Evolutionary conservation across 768 basidiomycete species (phyloP).

Genomic region (Calocera viscosa): DNA sequence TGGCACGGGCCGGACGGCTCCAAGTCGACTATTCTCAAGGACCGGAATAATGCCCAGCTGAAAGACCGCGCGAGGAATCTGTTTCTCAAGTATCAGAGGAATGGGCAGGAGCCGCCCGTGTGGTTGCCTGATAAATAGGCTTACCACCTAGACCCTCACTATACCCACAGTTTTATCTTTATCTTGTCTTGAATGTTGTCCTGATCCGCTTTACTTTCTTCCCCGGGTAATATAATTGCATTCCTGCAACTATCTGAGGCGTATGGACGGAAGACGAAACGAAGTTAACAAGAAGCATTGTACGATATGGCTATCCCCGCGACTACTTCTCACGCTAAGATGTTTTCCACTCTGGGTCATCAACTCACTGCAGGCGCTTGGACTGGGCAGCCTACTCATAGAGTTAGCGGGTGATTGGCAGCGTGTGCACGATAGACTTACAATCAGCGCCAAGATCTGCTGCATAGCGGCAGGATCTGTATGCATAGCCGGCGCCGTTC

Average conservation of each 20-base stretch:
- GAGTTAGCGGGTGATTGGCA: background rate
- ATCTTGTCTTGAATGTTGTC: background rate
- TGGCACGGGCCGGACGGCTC: background rate
- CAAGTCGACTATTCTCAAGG: background rate
- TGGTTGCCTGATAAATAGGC: background rate
- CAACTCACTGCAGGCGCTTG: background rate
- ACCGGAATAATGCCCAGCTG: background rate
- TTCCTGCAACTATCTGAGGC: background rate
- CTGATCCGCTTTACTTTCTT: background rate
- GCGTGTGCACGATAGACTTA: background rate
- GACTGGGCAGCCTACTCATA: background rate
- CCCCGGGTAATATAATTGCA: background rate
- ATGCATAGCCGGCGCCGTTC: background rate
- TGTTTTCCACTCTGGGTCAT: background rate
- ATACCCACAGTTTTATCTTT: background rate
- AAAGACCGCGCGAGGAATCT: slow-evolving; percentile 6
- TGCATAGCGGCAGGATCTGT: background rate
- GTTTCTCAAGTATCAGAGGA: background rate
- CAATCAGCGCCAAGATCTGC: background rate
- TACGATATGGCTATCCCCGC: background rate
- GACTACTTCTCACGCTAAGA: background rate
- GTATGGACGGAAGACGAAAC: background rate
- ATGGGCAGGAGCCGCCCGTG: background rate
- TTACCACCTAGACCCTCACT: background rate
- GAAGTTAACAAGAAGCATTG: background rate